phyloP scores from a whole-genome alignment of 1,284 basidiomycete species.

The Phaffia rhodozyma region DNA sequence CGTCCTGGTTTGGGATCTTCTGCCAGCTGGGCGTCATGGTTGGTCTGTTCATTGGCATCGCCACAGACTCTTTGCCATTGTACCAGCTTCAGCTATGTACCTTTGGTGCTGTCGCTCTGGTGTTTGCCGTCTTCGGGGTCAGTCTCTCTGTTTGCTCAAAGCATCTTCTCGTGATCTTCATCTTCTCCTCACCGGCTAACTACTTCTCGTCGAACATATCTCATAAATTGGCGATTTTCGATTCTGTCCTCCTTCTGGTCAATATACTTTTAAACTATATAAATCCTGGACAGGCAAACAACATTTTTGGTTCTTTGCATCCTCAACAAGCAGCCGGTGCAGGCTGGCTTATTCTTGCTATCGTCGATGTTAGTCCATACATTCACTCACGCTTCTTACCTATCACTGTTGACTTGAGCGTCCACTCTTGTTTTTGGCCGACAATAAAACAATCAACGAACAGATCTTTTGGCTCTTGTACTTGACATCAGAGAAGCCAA shows the following conservation, averaged over 20 bases:
- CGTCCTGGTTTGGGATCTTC: conserved; percentile 26
- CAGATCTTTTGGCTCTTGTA: conserved; percentile 90
- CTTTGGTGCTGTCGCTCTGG: conserved; percentile 73
- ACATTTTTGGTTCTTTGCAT: conserved; percentile 46
- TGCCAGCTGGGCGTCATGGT: background rate
- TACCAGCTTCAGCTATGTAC: conserved; percentile 58
- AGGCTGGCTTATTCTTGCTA: conserved; percentile 82
- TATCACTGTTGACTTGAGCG: background rate
- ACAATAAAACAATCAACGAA: conserved; percentile 2
- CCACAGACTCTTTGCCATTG: conserved; percentile 28
- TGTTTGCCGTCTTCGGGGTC: conserved; percentile 72
- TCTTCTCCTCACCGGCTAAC: background rate
- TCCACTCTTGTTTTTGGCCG: background rate
- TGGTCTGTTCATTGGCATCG: conserved; percentile 24
- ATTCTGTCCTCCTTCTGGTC: conserved; percentile 12
- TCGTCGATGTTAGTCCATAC: conserved; percentile 46
- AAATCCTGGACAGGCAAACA: conserved; percentile 22
- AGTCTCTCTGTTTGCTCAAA: conserved; percentile 34
- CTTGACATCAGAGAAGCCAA: conserved; percentile 91
- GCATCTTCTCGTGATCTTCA: background rate
- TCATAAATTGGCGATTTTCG: conserved; percentile 20
- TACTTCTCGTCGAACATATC: conserved; percentile 13
- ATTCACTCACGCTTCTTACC: background rate
- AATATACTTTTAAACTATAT: conserved; percentile 25
- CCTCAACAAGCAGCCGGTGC: conserved; percentile 70